Percentiles rank a stretch among this genome's conserved stretches.
These are phyloP conservation scores for Penicillium mononematosum DNA, from an alignment of 495 filamentous ascomycete genomes.

Conservation along the genomic window DNA sequence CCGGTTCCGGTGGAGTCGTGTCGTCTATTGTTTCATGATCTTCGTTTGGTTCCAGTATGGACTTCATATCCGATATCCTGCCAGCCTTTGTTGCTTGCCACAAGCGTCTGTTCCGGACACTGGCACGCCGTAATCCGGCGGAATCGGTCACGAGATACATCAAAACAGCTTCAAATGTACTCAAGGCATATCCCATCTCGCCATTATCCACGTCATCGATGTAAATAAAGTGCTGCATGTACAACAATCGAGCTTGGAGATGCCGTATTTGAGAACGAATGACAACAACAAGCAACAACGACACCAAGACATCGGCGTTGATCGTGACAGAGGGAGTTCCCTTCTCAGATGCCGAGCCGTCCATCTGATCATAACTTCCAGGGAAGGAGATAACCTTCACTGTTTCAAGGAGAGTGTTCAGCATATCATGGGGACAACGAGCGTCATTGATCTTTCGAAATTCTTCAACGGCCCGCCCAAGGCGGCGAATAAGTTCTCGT, in stretches of 20 bases:
- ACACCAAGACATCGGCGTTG: constrained; percentile 95
- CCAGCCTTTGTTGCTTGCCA: constrained; percentile 85
- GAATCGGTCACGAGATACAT: constrained; percentile 86
- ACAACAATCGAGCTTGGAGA: constrained; percentile 80
- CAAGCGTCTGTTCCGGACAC: constrained; percentile 76
- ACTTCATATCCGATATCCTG: constrained; percentile 68
- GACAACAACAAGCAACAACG: constrained; percentile 85
- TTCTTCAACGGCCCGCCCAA: constrained; percentile 78
- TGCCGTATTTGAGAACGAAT: constrained; percentile 88
- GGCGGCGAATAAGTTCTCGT: constrained; percentile 65
- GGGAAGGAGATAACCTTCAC: constrained; percentile 74
- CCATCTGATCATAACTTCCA: constrained; percentile 37
- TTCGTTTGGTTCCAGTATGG: constrained; percentile 70
- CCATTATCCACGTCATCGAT: constrained; percentile 96
- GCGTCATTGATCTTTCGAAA: constrained; percentile 85
- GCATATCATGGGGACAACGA: constrained; percentile 91
- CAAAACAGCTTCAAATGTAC: constrained; percentile 93
- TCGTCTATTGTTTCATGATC: constrained; percentile 49
- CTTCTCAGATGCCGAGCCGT: constrained; percentile 55
- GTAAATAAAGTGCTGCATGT: constrained; percentile 96
- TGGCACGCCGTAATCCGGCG: constrained; percentile 75
- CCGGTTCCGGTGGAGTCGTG: constrained; percentile 35
- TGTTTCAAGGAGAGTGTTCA: constrained; percentile 81
- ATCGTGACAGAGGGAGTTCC: constrained; percentile 66
- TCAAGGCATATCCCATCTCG: constrained; percentile 95